Conservation (phyloP, 805 yeast species). For the Candida manassasensis region DNA sequence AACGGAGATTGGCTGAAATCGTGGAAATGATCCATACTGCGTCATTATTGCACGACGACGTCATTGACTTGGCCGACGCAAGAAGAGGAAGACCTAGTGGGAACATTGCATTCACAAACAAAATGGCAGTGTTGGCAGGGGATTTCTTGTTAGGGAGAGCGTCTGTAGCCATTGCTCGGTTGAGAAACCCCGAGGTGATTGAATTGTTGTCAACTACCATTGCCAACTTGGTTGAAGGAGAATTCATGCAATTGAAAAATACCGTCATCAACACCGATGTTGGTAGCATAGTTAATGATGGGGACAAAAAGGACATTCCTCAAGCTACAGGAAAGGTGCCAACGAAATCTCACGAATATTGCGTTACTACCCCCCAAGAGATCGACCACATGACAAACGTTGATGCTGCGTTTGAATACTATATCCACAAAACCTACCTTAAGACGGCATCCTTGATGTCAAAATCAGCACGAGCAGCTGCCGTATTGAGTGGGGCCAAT, state of each 20-base stretch:
- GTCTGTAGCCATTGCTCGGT: constrained; percentile 88
- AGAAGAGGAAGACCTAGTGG: constrained; percentile 90
- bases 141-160: constrained; percentile 95
- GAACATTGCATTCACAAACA: constrained; percentile 89
- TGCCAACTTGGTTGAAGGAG: constrained; percentile 97
- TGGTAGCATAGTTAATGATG: constrained; percentile 44
- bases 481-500: constrained; percentile 83
- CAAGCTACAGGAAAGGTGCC: constrained; percentile 60
- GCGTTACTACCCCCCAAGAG: constrained; percentile 31
- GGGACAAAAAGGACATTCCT: constrained; percentile 45
- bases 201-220: constrained; percentile 93
- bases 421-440: constrained; percentile 89
- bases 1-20: constrained; percentile 91
- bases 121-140: constrained; percentile 96
- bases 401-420: constrained; percentile 92
- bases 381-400: constrained; percentile 62
- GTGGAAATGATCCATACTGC: constrained; percentile 99
- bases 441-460: constrained; percentile 95
- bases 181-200: constrained; percentile 95
- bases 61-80: constrained; percentile 83
- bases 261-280: constrained; percentile 57
- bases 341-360: constrained; percentile 53
- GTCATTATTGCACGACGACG: constrained; percentile 91
- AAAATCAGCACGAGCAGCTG: constrained; percentile 88
- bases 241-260: constrained; percentile 96